Evolutionary conservation across 1,284 basidiomycete species (phyloP).

Genomic region (Ustilago nuda): DNA sequence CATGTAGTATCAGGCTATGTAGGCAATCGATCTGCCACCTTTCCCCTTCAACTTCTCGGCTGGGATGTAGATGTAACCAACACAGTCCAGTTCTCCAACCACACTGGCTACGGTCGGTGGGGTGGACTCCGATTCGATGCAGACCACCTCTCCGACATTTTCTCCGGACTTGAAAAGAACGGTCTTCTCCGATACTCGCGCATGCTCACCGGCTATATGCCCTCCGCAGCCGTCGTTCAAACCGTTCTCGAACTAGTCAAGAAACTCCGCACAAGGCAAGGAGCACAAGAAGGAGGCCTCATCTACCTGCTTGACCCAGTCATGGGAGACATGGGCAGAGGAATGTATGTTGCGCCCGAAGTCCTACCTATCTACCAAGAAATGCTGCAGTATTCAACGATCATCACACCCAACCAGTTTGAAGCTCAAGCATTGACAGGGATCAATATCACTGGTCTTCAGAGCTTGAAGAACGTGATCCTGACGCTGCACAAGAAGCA

Average conservation of each 20-base stretch:
- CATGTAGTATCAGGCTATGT: slow-evolving; percentile 96
- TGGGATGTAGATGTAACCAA: slow-evolving; percentile 97
- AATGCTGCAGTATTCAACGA: slow-evolving; percentile 82
- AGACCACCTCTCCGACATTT: slow-evolving; percentile 68
- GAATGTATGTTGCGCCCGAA: slow-evolving; percentile 85
- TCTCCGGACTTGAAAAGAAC: slow-evolving; percentile 62
- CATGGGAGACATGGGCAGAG: slow-evolving; percentile 72
- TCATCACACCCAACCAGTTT: slow-evolving; percentile 98
- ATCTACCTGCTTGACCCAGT: slow-evolving; percentile 85
- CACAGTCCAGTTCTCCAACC: slow-evolving; percentile 84
- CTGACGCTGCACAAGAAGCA: slow-evolving; percentile 80
- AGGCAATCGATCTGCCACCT: slow-evolving; percentile 85
- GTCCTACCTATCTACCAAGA: slow-evolving; percentile 87
- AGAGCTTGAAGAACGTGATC: slow-evolving; percentile 79
- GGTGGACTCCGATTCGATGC: slow-evolving; percentile 70
- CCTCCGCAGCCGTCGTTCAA: slow-evolving; percentile 81
- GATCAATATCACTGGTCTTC: slow-evolving; percentile 75
- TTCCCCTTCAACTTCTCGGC: slow-evolving; percentile 92
- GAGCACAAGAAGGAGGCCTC: slow-evolving; percentile 73
- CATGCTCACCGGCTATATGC: slow-evolving; percentile 77
- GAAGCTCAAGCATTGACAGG: slow-evolving; percentile 80
- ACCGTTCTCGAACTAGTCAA: slow-evolving; percentile 77
- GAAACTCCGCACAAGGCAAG: slow-evolving; percentile 73
- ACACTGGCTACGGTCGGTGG: slow-evolving; percentile 78
- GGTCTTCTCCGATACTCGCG: slow-evolving; percentile 59